A percentile compares a stretch with the other conserved stretches of the same genome.
These are phyloP conservation scores for Plasmodium knowlesi DNA, from an alignment of 169 alveolate genomes.

Conservation along the genomic window DNA sequence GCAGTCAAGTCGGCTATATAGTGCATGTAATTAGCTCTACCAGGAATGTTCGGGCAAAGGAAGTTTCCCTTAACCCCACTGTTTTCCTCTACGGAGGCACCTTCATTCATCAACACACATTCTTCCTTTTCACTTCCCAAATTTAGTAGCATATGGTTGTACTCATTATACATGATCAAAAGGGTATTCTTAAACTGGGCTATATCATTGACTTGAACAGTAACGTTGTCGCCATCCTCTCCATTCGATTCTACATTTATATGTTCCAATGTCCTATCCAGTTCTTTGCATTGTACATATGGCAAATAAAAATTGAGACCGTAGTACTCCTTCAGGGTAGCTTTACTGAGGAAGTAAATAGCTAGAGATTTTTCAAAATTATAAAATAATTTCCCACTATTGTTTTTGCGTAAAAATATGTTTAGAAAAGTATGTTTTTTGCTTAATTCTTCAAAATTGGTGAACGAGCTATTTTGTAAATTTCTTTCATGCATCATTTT, in stretches of 20 bases:
- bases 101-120: neutral
- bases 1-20: constrained; percentile 73
- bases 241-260: neutral
- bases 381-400: constrained; percentile 23
- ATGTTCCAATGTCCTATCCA: neutral
- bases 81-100: neutral
- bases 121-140: neutral
- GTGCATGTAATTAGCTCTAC: constrained; percentile 82
- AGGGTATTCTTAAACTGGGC: constrained; percentile 6
- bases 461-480: constrained; percentile 27
- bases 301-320: constrained; percentile 50
- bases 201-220: constrained; percentile 3
- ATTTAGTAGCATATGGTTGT: constrained; percentile 3
- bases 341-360: constrained; percentile 59
- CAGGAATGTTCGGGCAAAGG: constrained; percentile 84
- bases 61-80: neutral
- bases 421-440: constrained; percentile 44
- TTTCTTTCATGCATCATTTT: constrained; percentile 72
- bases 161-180: constrained; percentile 21
- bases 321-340: constrained; percentile 57
- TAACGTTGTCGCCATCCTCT: neutral
- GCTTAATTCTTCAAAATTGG: constrained; percentile 58
- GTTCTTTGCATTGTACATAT: constrained; percentile 11
- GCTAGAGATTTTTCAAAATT: constrained; percentile 64
- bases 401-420: constrained; percentile 20